These are phyloP conservation scores for Verticillium nubilum DNA, from an alignment of 2,329 filamentous ascomycete genomes.

Conservation along the genomic window DNA sequence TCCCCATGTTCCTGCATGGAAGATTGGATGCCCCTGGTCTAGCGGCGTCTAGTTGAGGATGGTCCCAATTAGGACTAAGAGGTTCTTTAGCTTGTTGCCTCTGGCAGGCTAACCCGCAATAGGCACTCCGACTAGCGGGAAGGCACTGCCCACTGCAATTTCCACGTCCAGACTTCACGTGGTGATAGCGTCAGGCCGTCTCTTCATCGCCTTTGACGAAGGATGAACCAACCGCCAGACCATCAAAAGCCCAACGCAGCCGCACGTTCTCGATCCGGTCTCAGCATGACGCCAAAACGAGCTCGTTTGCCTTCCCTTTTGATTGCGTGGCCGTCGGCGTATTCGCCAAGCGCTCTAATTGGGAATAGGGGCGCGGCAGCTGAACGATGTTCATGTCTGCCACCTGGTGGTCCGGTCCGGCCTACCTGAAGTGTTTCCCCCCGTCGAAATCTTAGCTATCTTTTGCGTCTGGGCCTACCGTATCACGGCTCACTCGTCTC, in stretches of 20 bases:
- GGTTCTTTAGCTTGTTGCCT: not conserved
- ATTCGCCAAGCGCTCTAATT: not conserved
- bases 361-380: not conserved
- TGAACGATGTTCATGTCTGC: not conserved
- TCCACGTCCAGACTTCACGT: not conserved
- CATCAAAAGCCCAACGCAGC: not conserved
- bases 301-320: not conserved
- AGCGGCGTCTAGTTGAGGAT: not conserved
- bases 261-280: not conserved
- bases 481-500: not conserved
- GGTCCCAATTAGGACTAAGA: not conserved
- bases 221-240: not conserved
- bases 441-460: not conserved
- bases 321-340: not conserved
- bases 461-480: not conserved
- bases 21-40: constrained; percentile 1
- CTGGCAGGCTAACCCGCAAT: not conserved
- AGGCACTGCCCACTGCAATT: constrained; percentile 1
- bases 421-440: not conserved
- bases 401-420: not conserved
- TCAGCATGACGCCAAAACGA: not conserved
- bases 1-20: constrained; percentile 4
- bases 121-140: not conserved
- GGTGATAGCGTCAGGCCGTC: not conserved
- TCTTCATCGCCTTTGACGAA: not conserved